Base-by-base conservation (phyloP, 805 yeast genomes). In the Saccharomycopsis malanga region DNA sequence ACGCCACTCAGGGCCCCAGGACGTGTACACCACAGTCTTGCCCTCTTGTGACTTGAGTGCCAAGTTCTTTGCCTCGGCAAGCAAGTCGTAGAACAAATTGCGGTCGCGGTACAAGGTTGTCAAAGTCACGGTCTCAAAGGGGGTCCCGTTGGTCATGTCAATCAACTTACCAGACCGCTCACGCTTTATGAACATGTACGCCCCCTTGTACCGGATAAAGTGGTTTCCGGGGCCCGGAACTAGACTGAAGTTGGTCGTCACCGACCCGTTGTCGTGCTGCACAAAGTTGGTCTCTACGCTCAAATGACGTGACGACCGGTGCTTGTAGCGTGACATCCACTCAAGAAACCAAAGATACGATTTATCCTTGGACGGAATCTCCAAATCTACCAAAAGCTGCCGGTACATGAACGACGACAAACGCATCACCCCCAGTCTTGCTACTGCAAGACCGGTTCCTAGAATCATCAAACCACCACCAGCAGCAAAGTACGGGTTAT, bases 1-100 rank as follows among this genome's bases (percentile, higher is more conserved):
- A 58, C 98, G 73, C 98, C 98, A 93, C 60, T 93, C 98, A 24
- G 96, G 96, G 0, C 98, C 98, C 87, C 93, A 91, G 9, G 96
- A 84, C 3, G 96, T 87, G 63, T 77, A 93, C 4, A 93, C 67
- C 5, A 93, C 98, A 0, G 98, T 93, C 60, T 88, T 91, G 5
- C 98, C 98, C 60, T 87, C 95, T 50, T 84, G 82, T 25, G 82
- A 73, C 57, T 77, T 78, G 60, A 88, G 71, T 0, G 98, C 98
- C 68, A 87, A 65, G 34, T 70, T 65, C 57, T 89, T 87, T 2
- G 98, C 98, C 58, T 93, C 98, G 15, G 72, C 73, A 45, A 93
- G 69, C 52, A 93, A 68, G 6, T 83, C 79, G 24, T 72, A 69
- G 57, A 93, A 83, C 22, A 91, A 64, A 41, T 66, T 65, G 25